Conservation (phyloP, 495 filamentous ascomycete species). For the Clohesyomyces aquaticus region DNA sequence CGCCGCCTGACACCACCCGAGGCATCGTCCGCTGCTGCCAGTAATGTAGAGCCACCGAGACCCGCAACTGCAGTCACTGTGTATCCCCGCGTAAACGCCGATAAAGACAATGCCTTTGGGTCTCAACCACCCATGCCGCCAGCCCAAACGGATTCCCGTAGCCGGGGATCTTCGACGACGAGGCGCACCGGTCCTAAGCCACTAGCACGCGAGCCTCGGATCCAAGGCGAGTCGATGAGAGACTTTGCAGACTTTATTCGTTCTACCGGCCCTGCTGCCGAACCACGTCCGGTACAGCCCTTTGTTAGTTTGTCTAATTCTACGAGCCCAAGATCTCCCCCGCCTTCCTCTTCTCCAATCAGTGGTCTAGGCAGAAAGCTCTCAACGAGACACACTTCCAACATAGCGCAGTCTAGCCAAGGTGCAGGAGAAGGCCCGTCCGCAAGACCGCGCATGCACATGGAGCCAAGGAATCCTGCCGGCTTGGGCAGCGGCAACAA, state of each 20-base stretch:
- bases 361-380: constrained; percentile 33
- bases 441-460: constrained; percentile 22
- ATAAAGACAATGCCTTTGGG: constrained; percentile 26
- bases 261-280: constrained; percentile 69
- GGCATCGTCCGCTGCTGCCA: constrained; percentile 10
- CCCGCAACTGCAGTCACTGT: constrained; percentile 30
- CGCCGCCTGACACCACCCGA: background rate
- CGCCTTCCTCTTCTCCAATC: constrained; percentile 19
- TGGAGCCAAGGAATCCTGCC: constrained; percentile 74
- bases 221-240: constrained; percentile 64
- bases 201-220: constrained; percentile 66
- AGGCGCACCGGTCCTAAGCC: constrained; percentile 21
- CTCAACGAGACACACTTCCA: constrained; percentile 18
- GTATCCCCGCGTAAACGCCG: constrained; percentile 35
- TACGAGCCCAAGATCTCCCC: background rate
- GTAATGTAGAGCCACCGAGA: constrained; percentile 21
- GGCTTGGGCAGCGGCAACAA: constrained; percentile 67
- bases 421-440: constrained; percentile 25
- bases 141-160: constrained; percentile 5
- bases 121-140: constrained; percentile 33
- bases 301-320: constrained; percentile 32
- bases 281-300: constrained; percentile 36
- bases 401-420: constrained; percentile 12
- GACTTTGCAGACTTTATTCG: constrained; percentile 88
- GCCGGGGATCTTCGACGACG: background rate